Conservation (phyloP, 2,329 filamentous ascomycete species). For the Balansia obtecta region DNA sequence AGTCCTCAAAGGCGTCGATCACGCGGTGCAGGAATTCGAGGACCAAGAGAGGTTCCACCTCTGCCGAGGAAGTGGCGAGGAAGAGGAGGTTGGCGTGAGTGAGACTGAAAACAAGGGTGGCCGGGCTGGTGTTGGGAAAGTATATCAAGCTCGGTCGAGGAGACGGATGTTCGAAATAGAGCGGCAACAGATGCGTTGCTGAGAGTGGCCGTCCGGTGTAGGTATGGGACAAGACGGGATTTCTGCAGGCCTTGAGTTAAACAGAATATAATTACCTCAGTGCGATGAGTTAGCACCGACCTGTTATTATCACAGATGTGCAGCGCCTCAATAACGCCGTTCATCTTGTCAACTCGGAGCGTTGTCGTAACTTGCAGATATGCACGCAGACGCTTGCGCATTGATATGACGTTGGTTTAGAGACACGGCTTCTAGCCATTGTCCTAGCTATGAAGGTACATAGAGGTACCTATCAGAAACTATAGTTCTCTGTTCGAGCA, state of each 20-base stretch:
- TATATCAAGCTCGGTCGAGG: constrained; percentile 83
- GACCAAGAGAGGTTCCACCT: constrained; percentile 78
- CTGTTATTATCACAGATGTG: constrained; percentile 96
- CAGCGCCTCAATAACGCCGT: constrained; percentile 81
- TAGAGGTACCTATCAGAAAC: too few relatives aligned
- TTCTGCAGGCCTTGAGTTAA: constrained; percentile 39
- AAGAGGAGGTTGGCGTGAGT: constrained; percentile 80
- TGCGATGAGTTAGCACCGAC: constrained; percentile 34
- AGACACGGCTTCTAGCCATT: too few relatives aligned
- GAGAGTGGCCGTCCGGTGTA: constrained; percentile 75
- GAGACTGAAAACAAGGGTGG: constrained; percentile 80
- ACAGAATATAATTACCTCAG: constrained; percentile 3
- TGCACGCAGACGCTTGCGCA: too few relatives aligned
- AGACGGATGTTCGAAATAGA: constrained; percentile 71
- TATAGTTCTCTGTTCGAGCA: too few relatives aligned
- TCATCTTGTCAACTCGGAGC: constrained; percentile 44
- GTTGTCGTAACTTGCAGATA: background rate
- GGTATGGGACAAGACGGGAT: constrained; percentile 74
- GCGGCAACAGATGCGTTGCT: constrained; percentile 63
- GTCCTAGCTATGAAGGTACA: too few relatives aligned
- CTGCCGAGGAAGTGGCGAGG: constrained; percentile 69
- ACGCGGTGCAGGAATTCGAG: constrained; percentile 92
- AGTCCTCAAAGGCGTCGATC: constrained; percentile 87
- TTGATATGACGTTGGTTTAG: background rate
- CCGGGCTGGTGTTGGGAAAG: constrained; percentile 66